Evolutionary conservation across 2,329 filamentous ascomycete species (phyloP).

Genomic region (Venturia asperata): DNA sequence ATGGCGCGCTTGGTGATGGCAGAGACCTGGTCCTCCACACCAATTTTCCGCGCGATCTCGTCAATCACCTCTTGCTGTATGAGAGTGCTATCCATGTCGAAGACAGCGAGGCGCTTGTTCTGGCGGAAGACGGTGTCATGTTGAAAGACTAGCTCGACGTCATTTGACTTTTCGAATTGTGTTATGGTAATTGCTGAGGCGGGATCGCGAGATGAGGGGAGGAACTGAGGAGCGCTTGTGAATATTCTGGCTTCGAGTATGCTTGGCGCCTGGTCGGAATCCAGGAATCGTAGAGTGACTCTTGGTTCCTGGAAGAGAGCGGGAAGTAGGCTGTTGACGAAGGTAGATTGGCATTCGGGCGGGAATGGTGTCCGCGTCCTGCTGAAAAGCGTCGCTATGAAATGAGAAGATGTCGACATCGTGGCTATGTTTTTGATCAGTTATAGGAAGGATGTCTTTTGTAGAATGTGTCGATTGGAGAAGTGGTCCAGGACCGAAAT

Average conservation of each 20-base stretch:
- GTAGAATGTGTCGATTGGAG: background rate
- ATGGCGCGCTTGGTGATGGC: slow-evolving; percentile 89
- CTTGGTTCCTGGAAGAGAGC: slow-evolving; percentile 7
- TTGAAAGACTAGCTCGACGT: slow-evolving; percentile 53
- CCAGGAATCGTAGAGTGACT: background rate
- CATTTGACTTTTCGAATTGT: slow-evolving; percentile 4
- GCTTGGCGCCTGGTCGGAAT: slow-evolving; percentile 4
- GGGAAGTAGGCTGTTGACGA: slow-evolving; percentile 3
- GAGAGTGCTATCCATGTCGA: slow-evolving; percentile 97
- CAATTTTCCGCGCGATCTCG: slow-evolving; percentile 77
- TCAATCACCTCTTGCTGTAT: slow-evolving; percentile 98
- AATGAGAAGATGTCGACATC: slow-evolving; percentile 5
- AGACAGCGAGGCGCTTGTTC: slow-evolving; percentile 81
- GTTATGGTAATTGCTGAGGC: background rate
- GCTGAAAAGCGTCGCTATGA: background rate
- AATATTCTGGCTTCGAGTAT: slow-evolving; percentile 5
- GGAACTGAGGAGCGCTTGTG: background rate
- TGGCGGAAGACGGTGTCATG: slow-evolving; percentile 64
- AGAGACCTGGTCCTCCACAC: slow-evolving; percentile 74
- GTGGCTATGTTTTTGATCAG: background rate
- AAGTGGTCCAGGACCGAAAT: background rate
- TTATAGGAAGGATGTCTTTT: background rate
- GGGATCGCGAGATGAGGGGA: slow-evolving; percentile 2
- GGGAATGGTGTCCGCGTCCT: background rate
- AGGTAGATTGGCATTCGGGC: slow-evolving; percentile 5